Base-by-base conservation (phyloP, 148 eudicot species). In the Euryodendron excelsum region DNA sequence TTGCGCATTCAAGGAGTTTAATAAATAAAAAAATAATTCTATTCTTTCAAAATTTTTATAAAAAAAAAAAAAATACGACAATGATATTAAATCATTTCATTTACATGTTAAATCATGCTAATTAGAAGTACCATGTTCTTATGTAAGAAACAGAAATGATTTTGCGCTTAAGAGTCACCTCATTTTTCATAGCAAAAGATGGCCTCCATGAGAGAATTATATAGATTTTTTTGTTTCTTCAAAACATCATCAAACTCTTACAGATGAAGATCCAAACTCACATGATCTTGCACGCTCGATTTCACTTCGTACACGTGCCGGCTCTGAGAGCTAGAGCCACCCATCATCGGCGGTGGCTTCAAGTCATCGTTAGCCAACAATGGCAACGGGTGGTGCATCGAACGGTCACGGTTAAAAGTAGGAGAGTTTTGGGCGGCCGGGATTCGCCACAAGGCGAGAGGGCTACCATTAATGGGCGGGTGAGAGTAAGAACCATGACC, bases 221-320 rank as follows among this genome's bases (percentile, higher is more conserved):
- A 56, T 8, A 21, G 61, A 20, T 11, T 79, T 33, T 34, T 62
- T 21, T 53, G 18, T 59, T 55, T 56, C n/a, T 21, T 52, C 9
- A 11, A 45, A 67, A 39, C 33, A 63, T n/a, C 5, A 67, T 53
- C 76, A 55, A 37, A 50, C 48, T 44, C 72, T 85, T 86, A 95
- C 88, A 95, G 84, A 89, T 87, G 97, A 85, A 96, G 93, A 89
- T 96, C 99, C 83, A 96, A 90, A 91, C 99, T 96, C 91, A 96
- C 97, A 68, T 90, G 91, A 61, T 90, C 93, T 70, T 91, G 84
- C 50, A 78, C 52, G 72, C 77, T 66, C 64, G 89, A 48, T 82
- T 84, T 84, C 11, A 77, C 33, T 50, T 81, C 87, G 13, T 79
- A 84, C 52, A 64, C 74, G 47, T 60, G 63, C 60, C 66, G 63